Conservation (phyloP, 2,329 filamentous ascomycete species). For the Verticillium longisporum region DNA sequence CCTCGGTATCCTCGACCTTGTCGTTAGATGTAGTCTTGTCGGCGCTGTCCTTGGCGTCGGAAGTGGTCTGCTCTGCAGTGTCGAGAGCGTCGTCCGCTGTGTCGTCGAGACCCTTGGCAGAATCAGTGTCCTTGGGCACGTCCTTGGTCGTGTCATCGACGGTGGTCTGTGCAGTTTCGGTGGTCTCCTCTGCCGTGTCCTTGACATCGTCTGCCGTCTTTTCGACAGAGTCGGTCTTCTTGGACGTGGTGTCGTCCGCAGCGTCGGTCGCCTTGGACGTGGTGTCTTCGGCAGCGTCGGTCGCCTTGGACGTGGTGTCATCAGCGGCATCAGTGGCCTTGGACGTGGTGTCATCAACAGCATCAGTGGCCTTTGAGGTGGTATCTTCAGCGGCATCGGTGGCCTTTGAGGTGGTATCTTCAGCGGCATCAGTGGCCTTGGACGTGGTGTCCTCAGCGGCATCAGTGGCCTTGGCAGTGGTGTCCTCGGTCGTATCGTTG, state of each 20-base stretch:
- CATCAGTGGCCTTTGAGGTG: slow-evolving; percentile 3
- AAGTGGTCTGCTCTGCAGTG: not conserved
- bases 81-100: not conserved
- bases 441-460: too few relatives aligned
- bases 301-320: too few relatives aligned
- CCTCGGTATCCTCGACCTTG: slow-evolving; percentile 8
- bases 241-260: not conserved
- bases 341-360: too few relatives aligned
- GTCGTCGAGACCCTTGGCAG: not conserved
- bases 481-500: too few relatives aligned
- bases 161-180: slow-evolving; percentile 2
- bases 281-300: slow-evolving; percentile 1
- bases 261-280: not conserved
- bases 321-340: too few relatives aligned
- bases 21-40: slow-evolving; percentile 2
- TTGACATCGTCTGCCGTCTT: not conserved
- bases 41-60: slow-evolving; percentile 2
- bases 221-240: not conserved
- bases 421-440: too few relatives aligned
- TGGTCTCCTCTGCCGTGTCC: not conserved
- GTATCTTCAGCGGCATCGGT: not conserved
- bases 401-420: not conserved
- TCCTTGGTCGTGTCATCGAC: slow-evolving; percentile 2
- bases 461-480: too few relatives aligned
- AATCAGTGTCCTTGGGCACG: not conserved